Conservation (phyloP, 352 stramenopile genomes). For the Phytophthora crassamura region DNA sequence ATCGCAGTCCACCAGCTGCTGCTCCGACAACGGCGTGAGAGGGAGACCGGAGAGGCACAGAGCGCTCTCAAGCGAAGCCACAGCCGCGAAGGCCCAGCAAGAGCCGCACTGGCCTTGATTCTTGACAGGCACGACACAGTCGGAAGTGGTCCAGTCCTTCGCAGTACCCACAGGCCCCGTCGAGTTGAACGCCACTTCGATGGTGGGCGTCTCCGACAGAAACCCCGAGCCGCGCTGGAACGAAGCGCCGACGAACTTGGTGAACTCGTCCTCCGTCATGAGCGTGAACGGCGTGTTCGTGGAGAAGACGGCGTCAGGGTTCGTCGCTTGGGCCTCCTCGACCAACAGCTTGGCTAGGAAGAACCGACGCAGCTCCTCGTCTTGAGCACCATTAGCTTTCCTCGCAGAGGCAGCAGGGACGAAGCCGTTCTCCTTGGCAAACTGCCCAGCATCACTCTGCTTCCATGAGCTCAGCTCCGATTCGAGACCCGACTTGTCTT, state of each 20-base stretch:
- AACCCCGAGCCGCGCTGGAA: constrained; percentile 32
- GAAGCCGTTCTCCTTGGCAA: constrained; percentile 59
- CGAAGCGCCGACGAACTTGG: constrained; percentile 53
- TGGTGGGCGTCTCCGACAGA: neutral
- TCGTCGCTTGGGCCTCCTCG: constrained; percentile 49
- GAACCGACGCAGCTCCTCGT: constrained; percentile 64
- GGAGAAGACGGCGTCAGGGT: constrained; percentile 72
- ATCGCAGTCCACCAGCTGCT: constrained; percentile 94
- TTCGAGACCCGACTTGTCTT: constrained; percentile 45
- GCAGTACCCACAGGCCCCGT: constrained; percentile 19
- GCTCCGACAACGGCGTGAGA: constrained; percentile 90
- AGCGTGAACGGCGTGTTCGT: constrained; percentile 75
- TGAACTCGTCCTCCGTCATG: constrained; percentile 77
- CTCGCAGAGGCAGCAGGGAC: constrained; percentile 26
- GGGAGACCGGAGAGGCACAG: constrained; percentile 80
- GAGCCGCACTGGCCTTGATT: constrained; percentile 97
- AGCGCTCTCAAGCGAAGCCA: constrained; percentile 92
- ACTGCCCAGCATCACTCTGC: constrained; percentile 49
- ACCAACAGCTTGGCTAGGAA: constrained; percentile 73
- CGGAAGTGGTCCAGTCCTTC: constrained; percentile 70
- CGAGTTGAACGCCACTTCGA: constrained; percentile 14
- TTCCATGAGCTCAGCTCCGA: constrained; percentile 61
- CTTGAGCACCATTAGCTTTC: constrained; percentile 1
- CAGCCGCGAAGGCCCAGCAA: constrained; percentile 98
- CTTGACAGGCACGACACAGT: constrained; percentile 84